Conservation (phyloP, 192 early-diverging fungal genomes). For the Backusella parvicylindrica region DNA sequence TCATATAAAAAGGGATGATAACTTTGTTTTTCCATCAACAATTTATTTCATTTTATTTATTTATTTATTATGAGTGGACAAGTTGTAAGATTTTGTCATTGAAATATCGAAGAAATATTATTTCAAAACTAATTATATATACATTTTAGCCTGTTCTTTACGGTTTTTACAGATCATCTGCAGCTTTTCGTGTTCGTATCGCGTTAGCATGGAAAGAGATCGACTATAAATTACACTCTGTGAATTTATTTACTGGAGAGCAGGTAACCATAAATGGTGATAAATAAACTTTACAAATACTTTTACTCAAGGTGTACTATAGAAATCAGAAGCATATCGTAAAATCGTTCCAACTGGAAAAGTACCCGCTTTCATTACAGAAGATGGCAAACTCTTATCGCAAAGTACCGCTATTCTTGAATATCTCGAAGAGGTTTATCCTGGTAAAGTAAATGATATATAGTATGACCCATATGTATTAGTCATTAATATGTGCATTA, state of each 20-base stretch:
- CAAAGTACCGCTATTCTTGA: conserved; percentile 86
- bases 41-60: neutral
- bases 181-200: conserved; percentile 72
- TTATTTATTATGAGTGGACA: neutral
- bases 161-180: conserved; percentile 74
- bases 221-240: conserved; percentile 54
- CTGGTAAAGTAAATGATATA: conserved; percentile 32
- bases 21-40: neutral
- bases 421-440: conserved; percentile 79
- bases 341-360: conserved; percentile 63
- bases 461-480: neutral
- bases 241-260: conserved; percentile 78
- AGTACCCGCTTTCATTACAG: conserved; percentile 65
- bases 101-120: neutral
- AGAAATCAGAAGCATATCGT: conserved; percentile 53
- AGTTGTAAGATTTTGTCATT: neutral
- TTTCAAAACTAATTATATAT: neutral
- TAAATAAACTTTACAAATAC: neutral
- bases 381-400: conserved; percentile 47
- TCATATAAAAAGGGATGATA: neutral
- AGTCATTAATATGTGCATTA: neutral
- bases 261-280: conserved; percentile 43
- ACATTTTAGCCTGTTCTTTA: conserved; percentile 49
- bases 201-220: conserved; percentile 78
- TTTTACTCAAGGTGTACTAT: neutral